These are phyloP conservation scores for Metschnikowia kofuensis DNA, from an alignment of 805 yeast species.

Conservation along the genomic window DNA sequence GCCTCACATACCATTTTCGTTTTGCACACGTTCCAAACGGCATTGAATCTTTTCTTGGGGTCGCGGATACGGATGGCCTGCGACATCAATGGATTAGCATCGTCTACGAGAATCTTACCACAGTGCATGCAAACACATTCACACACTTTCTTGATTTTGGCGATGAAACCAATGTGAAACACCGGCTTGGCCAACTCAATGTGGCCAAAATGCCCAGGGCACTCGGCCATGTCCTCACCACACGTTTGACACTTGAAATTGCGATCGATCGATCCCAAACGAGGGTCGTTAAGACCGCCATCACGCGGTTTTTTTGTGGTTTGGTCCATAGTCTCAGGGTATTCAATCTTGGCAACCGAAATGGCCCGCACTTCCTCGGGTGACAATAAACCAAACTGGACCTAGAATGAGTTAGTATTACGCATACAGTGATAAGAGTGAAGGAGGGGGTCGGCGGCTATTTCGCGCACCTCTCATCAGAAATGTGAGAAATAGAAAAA, in stretches of 20 bases:
- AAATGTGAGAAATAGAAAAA: neutral
- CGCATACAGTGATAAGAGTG: neutral
- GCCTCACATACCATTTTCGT: conserved; percentile 95
- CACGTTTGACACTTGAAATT: conserved; percentile 98
- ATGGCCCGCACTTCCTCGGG: conserved; percentile 97
- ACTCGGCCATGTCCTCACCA: conserved; percentile 98
- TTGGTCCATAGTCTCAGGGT: conserved; percentile 99
- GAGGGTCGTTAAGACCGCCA: conserved; percentile 96
- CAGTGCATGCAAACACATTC: conserved; percentile 99
- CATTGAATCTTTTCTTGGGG: conserved; percentile 93
- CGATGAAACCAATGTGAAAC: conserved; percentile 94
- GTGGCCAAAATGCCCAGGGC: conserved; percentile 99
- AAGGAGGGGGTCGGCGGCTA: neutral
- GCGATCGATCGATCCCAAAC: conserved; percentile 95
- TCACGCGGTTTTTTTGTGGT: conserved; percentile 91
- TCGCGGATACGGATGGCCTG: conserved; percentile 87
- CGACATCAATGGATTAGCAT: conserved; percentile 74
- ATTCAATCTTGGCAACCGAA: conserved; percentile 96
- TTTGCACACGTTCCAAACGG: conserved; percentile 92
- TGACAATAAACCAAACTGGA: conserved; percentile 95
- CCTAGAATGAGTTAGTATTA: conserved; percentile 36
- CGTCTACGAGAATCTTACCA: conserved; percentile 90
- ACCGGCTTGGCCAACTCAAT: conserved; percentile 98
- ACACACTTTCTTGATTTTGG: conserved; percentile 90
- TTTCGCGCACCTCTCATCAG: neutral